phyloP scores from a whole-genome alignment of 257 asterid species.

The Nyctanthes arbortristis region DNA sequence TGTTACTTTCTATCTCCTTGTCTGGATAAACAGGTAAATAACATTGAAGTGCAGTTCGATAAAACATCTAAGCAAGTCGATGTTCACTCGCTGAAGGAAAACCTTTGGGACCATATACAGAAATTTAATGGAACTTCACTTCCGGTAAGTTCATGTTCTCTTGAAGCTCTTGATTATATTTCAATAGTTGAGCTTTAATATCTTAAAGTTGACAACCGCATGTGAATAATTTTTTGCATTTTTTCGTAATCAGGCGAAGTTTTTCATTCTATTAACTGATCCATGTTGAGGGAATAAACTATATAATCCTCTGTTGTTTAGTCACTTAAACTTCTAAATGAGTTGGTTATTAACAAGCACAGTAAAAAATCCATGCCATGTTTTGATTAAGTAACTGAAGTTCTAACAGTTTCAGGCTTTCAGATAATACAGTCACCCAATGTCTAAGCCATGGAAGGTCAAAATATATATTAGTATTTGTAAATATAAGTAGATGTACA shows the following conservation, averaged over 20 bases:
- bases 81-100: constrained; percentile 86
- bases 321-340: not conserved
- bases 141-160: constrained; percentile 44
- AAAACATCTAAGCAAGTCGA: constrained; percentile 92
- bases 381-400: not conserved
- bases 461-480: not conserved
- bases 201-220: not conserved
- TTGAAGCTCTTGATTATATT: not conserved
- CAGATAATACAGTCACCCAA: not conserved
- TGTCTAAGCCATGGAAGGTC: not conserved
- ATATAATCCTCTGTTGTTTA: not conserved
- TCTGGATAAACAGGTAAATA: constrained; percentile 56
- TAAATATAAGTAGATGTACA: not conserved
- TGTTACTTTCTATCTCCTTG: constrained; percentile 9
- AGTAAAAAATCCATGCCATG: not conserved
- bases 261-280: not conserved
- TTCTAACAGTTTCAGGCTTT: too few relatives aligned
- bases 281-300: not conserved
- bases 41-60: constrained; percentile 84
- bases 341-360: not conserved
- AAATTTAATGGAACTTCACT: constrained; percentile 34
- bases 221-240: not conserved
- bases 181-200: not conserved
- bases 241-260: not conserved
- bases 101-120: constrained; percentile 75